Evolutionary conservation across 805 yeast genomes (phyloP).

Genomic region (Wickerhamiella parazyma): DNA sequence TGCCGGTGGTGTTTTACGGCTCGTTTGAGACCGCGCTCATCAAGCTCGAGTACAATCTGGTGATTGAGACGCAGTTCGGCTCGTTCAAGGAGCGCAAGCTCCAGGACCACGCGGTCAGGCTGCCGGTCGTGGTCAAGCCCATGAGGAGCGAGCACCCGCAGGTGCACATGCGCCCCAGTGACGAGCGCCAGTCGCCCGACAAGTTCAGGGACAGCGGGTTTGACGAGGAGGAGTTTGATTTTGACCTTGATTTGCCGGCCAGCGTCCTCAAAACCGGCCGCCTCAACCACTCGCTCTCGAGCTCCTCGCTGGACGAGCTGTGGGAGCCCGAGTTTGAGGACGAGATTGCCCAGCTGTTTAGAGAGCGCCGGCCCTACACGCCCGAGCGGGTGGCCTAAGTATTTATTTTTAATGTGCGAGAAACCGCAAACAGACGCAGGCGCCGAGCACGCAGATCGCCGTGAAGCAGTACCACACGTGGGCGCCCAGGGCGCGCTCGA

Average conservation of each 20-base stretch:
- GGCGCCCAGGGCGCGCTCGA: constrained; percentile 57
- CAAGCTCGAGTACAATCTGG: not conserved
- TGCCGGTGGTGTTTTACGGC: constrained; percentile 7
- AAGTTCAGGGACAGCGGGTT: not conserved
- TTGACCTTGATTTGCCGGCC: not conserved
- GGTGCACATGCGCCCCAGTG: not conserved
- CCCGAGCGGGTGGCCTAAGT: not conserved
- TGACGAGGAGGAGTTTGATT: not conserved
- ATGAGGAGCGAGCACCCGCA: not conserved
- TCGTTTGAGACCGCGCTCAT: not conserved
- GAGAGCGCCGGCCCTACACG: not conserved
- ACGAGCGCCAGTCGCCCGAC: not conserved
- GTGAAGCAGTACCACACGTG: constrained; percentile 58
- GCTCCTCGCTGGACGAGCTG: constrained; percentile 3
- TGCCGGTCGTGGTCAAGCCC: constrained; percentile 1
- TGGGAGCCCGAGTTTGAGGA: constrained; percentile 9
- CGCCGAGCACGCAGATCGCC: constrained; percentile 37
- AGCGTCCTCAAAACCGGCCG: not conserved
- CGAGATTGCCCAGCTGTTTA: constrained; percentile 6
- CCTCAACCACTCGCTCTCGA: not conserved
- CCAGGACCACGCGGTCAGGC: not conserved
- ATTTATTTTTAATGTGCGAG: no score
- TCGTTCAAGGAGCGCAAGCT: not conserved
- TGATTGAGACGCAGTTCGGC: not conserved
- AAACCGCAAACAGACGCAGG: constrained; percentile 6